Conservation (phyloP, 179 eudicot species). For the Camellia oleifera region DNA sequence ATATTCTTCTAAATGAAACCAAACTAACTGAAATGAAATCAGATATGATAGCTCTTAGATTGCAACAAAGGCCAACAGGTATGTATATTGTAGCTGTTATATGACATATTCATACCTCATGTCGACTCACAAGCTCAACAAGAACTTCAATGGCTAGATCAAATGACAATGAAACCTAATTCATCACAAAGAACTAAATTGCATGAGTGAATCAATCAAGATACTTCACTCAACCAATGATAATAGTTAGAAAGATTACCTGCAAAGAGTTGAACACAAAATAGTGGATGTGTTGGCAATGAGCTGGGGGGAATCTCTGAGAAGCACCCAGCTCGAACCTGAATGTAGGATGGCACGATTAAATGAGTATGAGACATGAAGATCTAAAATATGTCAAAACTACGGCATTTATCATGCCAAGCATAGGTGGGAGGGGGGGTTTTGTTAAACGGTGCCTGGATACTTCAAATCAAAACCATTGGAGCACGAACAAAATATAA, state of each 20-base stretch:
- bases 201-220: constrained; percentile 17
- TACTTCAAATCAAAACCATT: no score
- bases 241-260: constrained; percentile 34
- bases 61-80: constrained; percentile 1
- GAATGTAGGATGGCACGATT: constrained; percentile 17
- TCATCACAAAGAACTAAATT: constrained; percentile 15
- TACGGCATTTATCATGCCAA: not conserved
- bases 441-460: no score
- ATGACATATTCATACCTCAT: constrained; percentile 63
- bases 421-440: not conserved
- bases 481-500: not conserved
- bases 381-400: not conserved
- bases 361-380: not conserved
- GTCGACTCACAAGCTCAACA: constrained; percentile 84
- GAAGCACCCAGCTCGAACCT: constrained; percentile 98
- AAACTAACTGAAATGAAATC: not conserved
- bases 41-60: not conserved
- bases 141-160: constrained; percentile 92
- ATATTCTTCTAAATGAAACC: not conserved
- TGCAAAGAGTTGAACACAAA: constrained; percentile 86
- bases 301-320: constrained; percentile 68
- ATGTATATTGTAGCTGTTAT: not conserved
- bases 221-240: constrained; percentile 10
- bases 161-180: constrained; percentile 75
- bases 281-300: constrained; percentile 81